phyloP scores from a whole-genome alignment of 768 basidiomycete genomes.

The Tricholoma flavovirens region DNA sequence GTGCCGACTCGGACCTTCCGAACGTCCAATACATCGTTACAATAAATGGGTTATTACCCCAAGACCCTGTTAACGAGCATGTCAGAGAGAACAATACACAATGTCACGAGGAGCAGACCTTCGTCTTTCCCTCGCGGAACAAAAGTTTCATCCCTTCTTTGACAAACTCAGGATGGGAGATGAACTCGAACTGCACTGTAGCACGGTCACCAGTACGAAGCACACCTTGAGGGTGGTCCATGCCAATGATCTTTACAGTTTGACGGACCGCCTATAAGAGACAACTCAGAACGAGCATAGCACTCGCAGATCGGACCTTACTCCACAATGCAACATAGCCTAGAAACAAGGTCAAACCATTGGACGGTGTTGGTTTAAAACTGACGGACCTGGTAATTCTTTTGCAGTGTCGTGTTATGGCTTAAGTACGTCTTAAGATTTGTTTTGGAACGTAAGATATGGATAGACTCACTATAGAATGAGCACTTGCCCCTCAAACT shows the following conservation, averaged over 20 bases:
- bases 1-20: too few relatives aligned
- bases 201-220: conserved; percentile 94
- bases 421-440: conserved; percentile 26
- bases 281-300: conserved; percentile 3
- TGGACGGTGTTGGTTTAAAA: neutral
- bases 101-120: too few relatives aligned
- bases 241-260: conserved; percentile 84
- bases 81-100: conserved; percentile 4
- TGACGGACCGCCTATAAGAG: conserved; percentile 73
- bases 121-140: conserved; percentile 94
- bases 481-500: conserved; percentile 91
- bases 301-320: conserved; percentile 27
- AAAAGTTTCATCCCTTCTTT: conserved; percentile 92
- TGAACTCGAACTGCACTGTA: conserved; percentile 92
- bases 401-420: conserved; percentile 90
- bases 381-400: conserved; percentile 75
- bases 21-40: too few relatives aligned
- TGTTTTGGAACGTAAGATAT: neutral
- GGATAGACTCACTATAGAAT: conserved; percentile 71
- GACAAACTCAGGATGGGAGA: conserved; percentile 85
- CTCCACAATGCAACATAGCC: conserved; percentile 93
- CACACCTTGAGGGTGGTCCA: conserved; percentile 86
- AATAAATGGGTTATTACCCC: conserved; percentile 69
- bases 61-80: conserved; percentile 47
- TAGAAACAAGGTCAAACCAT: conserved; percentile 18